Evolutionary conservation across 2,329 filamentous ascomycete genomes (phyloP), one percentile per base, ranked within the genome.

Genomic region (Fusarium illudens): DNA sequence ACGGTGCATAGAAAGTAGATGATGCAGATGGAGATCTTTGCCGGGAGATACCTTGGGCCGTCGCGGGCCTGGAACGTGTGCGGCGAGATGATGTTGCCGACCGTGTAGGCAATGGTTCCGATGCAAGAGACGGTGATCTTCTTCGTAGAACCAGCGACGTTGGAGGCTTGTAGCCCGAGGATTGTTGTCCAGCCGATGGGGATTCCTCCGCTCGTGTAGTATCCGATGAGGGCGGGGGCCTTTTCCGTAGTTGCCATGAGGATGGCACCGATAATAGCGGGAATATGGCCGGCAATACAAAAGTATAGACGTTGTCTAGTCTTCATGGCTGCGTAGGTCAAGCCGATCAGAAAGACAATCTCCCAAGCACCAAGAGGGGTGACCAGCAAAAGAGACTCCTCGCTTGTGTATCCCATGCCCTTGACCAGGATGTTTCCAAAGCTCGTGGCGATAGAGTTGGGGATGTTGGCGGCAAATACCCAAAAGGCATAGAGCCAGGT

Each of bases 131-230:
- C 65, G 2, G 68, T 71, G 10, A 70, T 58, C 22, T 71, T 71
- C 25, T 71, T 71, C 1, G 68, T 71, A 8, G 67, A 71, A 0
- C 68, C 67, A 3, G 68, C 68, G 1, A 71, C 67, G 9, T 71
- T 71, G 2, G 68, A 70, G 19, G 62, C 66, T 8, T 70, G 67
- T 2, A 71, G 59, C 6, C 68, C 67, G 2, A 71, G 64, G 30
- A 71, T 71, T 4, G 67, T 71, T 0, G 67, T 70, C 67, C 67
- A 70, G 3, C 68, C 68, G 15, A 70, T 70, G 2, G 68, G 68
- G 6, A 70, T 70, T 1, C 67, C 67, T 29, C 67, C 67, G 8
- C 29, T 70, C 0, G 64, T 68, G 44, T 71, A 71, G 42, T 70
- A 71, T 4, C 68, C 68, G 22, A 71, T 56, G 0, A 71, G 48